A percentile compares a stretch with the other conserved stretches of the same genome.
These are phyloP conservation scores for Rhizophlyctis rosea DNA, from an alignment of 192 early-diverging fungal species.

Conservation along the genomic window DNA sequence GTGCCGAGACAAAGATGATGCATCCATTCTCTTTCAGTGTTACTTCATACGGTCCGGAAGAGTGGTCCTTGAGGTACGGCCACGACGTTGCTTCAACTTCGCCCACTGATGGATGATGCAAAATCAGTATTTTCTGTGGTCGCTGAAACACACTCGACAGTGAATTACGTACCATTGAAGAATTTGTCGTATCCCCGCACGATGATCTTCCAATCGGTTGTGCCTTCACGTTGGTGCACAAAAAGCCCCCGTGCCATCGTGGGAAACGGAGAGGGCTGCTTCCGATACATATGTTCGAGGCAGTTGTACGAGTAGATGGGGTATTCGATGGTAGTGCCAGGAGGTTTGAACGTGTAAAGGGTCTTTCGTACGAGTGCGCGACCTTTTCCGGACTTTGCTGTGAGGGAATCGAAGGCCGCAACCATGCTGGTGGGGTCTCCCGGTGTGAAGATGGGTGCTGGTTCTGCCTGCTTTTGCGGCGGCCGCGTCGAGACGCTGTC, in stretches of 20 bases:
- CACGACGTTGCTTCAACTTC: conserved; percentile 39
- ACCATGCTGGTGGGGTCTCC: conserved; percentile 8
- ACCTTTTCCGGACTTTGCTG: background rate
- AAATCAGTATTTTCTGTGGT: too few relatives aligned
- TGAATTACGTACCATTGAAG: conserved; percentile 77
- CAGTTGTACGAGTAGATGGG: conserved; percentile 26
- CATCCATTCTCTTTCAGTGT: conserved; percentile 97
- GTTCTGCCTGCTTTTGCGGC: too few relatives aligned
- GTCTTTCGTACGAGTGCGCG: conserved; percentile 8
- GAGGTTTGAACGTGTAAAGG: conserved; percentile 11
- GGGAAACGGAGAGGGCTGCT: conserved; percentile 47
- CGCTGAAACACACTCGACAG: too few relatives aligned
- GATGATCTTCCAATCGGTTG: conserved; percentile 65
- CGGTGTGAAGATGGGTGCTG: background rate
- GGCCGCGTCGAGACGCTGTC: too few relatives aligned
- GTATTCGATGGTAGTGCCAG: background rate
- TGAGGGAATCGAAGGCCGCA: conserved; percentile 12
- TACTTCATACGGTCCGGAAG: conserved; percentile 83
- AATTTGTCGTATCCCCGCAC: conserved; percentile 98
- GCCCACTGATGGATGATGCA: conserved; percentile 20
- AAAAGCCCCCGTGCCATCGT: conserved; percentile 83
- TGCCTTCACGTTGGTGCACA: too few relatives aligned
- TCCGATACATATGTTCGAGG: conserved; percentile 14
- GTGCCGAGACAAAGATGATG: conserved; percentile 80
- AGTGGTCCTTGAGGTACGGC: conserved; percentile 55